A percentile compares a stretch with the other conserved stretches of the same genome.
Conservation (phyloP, 1,139 yeast genomes). For the Wickerhamomyces sp. region DNA sequence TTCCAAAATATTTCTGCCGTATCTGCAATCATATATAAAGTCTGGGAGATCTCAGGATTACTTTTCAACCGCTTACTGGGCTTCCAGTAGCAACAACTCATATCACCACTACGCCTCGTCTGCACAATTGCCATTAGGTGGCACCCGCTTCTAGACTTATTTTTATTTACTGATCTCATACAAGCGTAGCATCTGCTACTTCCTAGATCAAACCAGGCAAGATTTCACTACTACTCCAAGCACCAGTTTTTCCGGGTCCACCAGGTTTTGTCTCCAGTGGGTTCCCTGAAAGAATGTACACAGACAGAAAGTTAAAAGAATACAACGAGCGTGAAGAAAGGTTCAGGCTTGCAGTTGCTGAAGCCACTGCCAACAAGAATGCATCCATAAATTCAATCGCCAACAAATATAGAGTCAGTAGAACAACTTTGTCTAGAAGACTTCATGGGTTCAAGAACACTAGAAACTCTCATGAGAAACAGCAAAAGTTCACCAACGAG, state of each 20-base stretch:
- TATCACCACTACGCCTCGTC: no score
- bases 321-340: slow-evolving; percentile 25
- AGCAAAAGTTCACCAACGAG: slow-evolving; percentile 24
- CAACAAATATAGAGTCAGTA: slow-evolving; percentile 20
- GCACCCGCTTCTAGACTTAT: no score
- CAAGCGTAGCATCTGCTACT: no score
- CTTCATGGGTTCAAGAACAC: slow-evolving; percentile 25
- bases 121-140: no score
- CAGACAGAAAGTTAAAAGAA: slow-evolving; percentile 22
- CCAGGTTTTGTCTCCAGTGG: neutral
- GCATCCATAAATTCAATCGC: slow-evolving; percentile 24
- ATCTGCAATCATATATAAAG: no score
- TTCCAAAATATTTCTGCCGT: no score
- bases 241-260: neutral
- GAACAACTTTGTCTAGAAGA: slow-evolving; percentile 23
- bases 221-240: slow-evolving; percentile 5
- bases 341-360: slow-evolving; percentile 22
- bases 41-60: no score
- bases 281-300: slow-evolving; percentile 13
- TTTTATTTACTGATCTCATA: no score
- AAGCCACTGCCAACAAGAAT: slow-evolving; percentile 22
- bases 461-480: slow-evolving; percentile 23
- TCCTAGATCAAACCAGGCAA: slow-evolving; percentile 4
- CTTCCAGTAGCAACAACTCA: no score
- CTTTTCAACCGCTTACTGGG: no score